Evolutionary conservation across 805 yeast genomes (phyloP), one percentile per base, ranked within the genome.

Genomic region (Nakazawaea ishiwadae): DNA sequence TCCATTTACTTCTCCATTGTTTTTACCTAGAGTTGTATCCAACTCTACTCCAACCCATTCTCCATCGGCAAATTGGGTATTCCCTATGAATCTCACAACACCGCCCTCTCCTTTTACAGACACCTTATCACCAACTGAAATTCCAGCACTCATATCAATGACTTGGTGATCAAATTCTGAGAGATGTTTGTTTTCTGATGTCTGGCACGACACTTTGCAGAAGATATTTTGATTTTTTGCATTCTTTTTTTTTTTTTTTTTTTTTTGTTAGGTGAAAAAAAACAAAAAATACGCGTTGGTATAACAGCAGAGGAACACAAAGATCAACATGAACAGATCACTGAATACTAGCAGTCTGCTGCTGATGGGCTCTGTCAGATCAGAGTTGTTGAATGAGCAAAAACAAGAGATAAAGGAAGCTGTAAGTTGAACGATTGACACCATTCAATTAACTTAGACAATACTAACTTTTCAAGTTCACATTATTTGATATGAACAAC

Each of bases 321-420:
- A 9, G 12, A 28, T 28, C n/a, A 27, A 7, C 11, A 39, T 39
- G 42, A 32, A 32, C 9, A n/a, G 42, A 5, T 17, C 37, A 12
- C 31, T 32, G 32, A 39, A 26, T 12, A 9, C 37, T 3, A 27
- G 35, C 14, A 40, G 27, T 14, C 42, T 16, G 26, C 39, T 15
- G 15, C 17, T 18, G 28, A 16, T 42, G 41, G 27, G 31, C n/a
- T 31, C 41, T 6, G n/a, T 34, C 14, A 37, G 36, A 23, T 69
- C 68, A 33, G 95, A 87, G 52, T 68, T 89, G 31, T 66, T 86
- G 45, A 87, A 85, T 42, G 96, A 89, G 53, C 96, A 89, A 58
- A 84, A 83, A 50, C 93, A 85, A 54, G 96, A 91, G 57, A 87
- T 90, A 50, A 71, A 88, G 46, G 97, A 90, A 56, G 97, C 97